These are phyloP conservation scores for Vicia sativa DNA, from an alignment of 306 rosid genomes.

Conservation along the genomic window DNA sequence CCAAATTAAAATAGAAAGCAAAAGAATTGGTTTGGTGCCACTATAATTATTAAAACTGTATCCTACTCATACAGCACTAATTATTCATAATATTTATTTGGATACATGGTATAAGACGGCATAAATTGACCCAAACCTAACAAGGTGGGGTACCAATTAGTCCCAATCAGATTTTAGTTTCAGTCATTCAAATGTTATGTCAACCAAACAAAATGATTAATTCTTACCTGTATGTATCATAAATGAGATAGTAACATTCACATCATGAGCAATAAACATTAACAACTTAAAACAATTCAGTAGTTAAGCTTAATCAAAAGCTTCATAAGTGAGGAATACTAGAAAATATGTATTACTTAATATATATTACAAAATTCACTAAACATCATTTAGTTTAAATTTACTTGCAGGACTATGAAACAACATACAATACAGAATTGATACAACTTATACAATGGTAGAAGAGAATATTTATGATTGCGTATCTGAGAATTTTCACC, in stretches of 20 bases:
- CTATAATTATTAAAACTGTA: neutral
- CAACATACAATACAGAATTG: conserved; percentile 21
- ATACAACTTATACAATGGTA: conserved; percentile 30
- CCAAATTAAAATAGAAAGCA: neutral
- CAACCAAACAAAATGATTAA: conserved; percentile 2
- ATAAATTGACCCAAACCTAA: conserved; percentile 24
- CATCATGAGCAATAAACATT: conserved; percentile 7
- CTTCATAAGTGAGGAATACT: neutral
- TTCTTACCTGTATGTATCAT: neutral
- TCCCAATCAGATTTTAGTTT: conserved; percentile 14
- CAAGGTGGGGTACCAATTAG: neutral
- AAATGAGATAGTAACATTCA: neutral
- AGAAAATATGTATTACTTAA: neutral
- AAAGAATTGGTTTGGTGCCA: neutral
- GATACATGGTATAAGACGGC: conserved; percentile 1
- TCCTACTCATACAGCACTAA: conserved; percentile 8
- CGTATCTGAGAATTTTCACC: conserved; percentile 36
- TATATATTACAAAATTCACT: conserved; percentile 25
- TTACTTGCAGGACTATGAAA: conserved; percentile 21
- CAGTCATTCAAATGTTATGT: conserved; percentile 9
- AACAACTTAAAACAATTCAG: conserved; percentile 2
- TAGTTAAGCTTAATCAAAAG: neutral
- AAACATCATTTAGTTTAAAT: conserved; percentile 9
- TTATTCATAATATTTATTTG: conserved; percentile 21
- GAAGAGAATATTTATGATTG: conserved; percentile 22